Conservation (phyloP, 129 eudicot genomes). For the Flaveria trinervia region DNA sequence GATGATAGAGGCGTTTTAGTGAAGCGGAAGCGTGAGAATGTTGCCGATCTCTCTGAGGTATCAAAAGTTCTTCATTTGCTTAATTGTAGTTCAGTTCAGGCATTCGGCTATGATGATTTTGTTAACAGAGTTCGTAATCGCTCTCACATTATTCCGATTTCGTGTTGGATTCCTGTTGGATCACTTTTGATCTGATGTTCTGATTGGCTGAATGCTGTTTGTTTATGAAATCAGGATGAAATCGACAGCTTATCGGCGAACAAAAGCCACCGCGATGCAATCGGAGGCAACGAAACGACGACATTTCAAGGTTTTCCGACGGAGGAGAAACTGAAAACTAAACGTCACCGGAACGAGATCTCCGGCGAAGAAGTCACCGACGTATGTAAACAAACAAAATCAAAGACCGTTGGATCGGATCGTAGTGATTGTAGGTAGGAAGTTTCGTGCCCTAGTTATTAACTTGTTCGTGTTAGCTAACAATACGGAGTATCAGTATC, state of each 20-base stretch:
- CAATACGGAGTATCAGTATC: constrained; percentile 27
- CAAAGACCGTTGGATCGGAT: constrained; percentile 17
- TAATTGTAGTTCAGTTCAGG: neutral
- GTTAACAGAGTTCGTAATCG: no score
- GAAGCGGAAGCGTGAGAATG: constrained; percentile 35
- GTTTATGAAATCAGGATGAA: constrained; percentile 35
- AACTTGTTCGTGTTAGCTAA: constrained; percentile 20
- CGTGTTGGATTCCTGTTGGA: neutral
- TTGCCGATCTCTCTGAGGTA: constrained; percentile 38
- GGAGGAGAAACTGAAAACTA: constrained; percentile 6
- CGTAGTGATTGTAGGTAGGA: constrained; percentile 17
- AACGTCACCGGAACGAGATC: constrained; percentile 13
- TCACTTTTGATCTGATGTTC: neutral
- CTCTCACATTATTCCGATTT: neutral
- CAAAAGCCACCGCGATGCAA: neutral
- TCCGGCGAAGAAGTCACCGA: constrained; percentile 9
- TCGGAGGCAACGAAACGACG: neutral
- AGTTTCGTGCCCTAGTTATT: neutral
- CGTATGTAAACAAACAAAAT: constrained; percentile 5
- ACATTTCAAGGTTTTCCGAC: constrained; percentile 6
- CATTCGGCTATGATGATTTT: neutral
- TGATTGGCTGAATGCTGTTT: neutral
- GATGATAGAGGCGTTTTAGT: neutral
- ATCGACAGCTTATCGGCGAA: constrained; percentile 23
- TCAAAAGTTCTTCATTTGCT: neutral